Evolutionary conservation across 805 yeast species (phyloP), one percentile per base, ranked within the genome.

Genomic region (Nakazawaea peltata): DNA sequence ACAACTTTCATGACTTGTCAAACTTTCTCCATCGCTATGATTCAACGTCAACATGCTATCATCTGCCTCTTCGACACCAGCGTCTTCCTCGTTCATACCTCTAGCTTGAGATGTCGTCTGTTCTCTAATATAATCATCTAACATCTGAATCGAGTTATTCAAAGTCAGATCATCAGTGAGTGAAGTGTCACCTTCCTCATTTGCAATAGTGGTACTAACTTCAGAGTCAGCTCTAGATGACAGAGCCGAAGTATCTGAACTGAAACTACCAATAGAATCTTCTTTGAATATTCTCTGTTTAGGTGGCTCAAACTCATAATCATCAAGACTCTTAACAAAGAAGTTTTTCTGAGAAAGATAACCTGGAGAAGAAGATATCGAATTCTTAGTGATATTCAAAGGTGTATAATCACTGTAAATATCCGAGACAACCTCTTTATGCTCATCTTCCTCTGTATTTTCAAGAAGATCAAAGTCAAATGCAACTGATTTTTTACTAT

Each of bases 351-450:
- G 18, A 18, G 36, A 32, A 12, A 32, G 19, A 27, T 26, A 27
- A n/a, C 15, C 10, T 10, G 10, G 14, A 9, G 8, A 8, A 11
- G 8, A 12, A 6, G 14, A 26, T 5, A 23, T 15, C 6, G 50
- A 41, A 18, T 57, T 43, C 28, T 57, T 56, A 18, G 42, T 45
- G 7, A 52, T 42, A 13, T 44, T n/a, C 11, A 50, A 39, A 5
- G 44, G 48, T n/a, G 26, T 28, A 22, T 59, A 63, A 19, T 46
- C 47, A 4, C 63, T 58, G 32, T 49, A 59, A 0, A 57, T 42
- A 30, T 69, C 74, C 42, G 70, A 63, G 18, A 64, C 47, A 4
- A 63, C 56, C 34, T 69, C 74, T 2, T 63, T 51, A 21, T 45
- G 45, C 29, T 49, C 49, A 17, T 65, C 71, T 10, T 62, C 65